phyloP scores from a whole-genome alignment of 2,329 filamentous ascomycete species.

The Microthyrium microscopicum region DNA sequence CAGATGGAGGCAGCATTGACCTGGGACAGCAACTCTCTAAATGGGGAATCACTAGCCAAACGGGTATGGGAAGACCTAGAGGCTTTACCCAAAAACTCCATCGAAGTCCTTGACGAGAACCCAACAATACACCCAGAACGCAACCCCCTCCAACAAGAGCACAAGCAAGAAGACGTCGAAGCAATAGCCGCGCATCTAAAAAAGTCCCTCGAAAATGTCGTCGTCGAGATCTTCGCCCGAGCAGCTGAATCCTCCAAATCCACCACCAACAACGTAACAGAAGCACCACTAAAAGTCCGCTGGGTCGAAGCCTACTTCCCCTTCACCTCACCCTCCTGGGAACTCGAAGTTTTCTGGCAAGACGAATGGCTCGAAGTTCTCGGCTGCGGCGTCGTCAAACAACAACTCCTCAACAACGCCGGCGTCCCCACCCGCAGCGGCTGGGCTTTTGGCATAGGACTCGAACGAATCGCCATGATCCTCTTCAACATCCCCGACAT shows the following conservation, averaged over 20 bases:
- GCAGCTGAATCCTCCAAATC: conserved; percentile 36
- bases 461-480: conserved; percentile 94
- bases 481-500: conserved; percentile 95
- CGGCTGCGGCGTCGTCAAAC: conserved; percentile 79
- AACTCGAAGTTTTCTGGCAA: conserved; percentile 87
- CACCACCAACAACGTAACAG: conserved; percentile 24
- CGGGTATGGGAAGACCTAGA: conserved; percentile 56
- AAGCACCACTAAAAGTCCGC: conserved; percentile 63
- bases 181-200: conserved; percentile 77
- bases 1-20: conserved; percentile 93
- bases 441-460: conserved; percentile 90
- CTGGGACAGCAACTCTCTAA: conserved; percentile 57
- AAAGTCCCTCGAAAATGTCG: conserved; percentile 72
- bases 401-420: conserved; percentile 63
- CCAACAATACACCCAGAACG: conserved; percentile 58
- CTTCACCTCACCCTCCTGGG: conserved; percentile 90
- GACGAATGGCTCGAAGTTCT: conserved; percentile 93
- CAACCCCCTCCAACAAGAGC: conserved; percentile 69
- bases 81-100: conserved; percentile 52
- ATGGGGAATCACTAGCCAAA: conserved; percentile 40
- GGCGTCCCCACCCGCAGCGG: conserved; percentile 60
- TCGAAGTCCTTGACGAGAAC: conserved; percentile 71
- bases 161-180: conserved; percentile 61
- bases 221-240: conserved; percentile 60
- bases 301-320: conserved; percentile 98